phyloP scores from a whole-genome alignment of 2,329 filamentous ascomycete genomes.

The Aspergillus luchuensis region DNA sequence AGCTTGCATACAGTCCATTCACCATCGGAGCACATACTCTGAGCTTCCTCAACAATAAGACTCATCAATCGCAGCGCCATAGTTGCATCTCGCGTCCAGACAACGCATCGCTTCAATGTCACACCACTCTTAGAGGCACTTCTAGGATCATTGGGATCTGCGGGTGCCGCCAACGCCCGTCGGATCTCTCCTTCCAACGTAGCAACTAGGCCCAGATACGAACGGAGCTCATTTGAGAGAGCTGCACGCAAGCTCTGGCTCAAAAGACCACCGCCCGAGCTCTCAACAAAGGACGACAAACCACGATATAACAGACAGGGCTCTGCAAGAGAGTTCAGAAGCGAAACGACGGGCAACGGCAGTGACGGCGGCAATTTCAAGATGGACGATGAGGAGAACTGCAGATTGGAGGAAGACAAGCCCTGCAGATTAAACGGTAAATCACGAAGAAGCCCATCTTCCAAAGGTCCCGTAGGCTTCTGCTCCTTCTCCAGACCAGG shows the following conservation, averaged over 20 bases:
- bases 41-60: slow-evolving; percentile 88
- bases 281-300: slow-evolving; percentile 79
- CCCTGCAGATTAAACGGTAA: slow-evolving; percentile 92
- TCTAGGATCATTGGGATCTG: slow-evolving; percentile 58
- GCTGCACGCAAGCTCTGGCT: slow-evolving; percentile 89
- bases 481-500: slow-evolving; percentile 36
- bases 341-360: slow-evolving; percentile 79
- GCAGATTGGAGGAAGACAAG: slow-evolving; percentile 79
- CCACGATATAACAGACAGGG: slow-evolving; percentile 88
- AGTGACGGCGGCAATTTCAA: slow-evolving; percentile 77
- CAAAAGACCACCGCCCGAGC: slow-evolving; percentile 78
- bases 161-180: slow-evolving; percentile 73
- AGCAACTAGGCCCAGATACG: slow-evolving; percentile 87
- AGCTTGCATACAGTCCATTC: slow-evolving; percentile 8
- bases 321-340: slow-evolving; percentile 87
- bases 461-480: slow-evolving; percentile 61
- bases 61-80: slow-evolving; percentile 94
- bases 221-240: slow-evolving; percentile 78
- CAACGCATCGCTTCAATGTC: slow-evolving; percentile 89
- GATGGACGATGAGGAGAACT: slow-evolving; percentile 69
- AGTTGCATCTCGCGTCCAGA: slow-evolving; percentile 96
- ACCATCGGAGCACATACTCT: slow-evolving; percentile 53
- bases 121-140: slow-evolving; percentile 84
- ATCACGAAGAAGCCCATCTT: slow-evolving; percentile 71
- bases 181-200: slow-evolving; percentile 92